Evolutionary conservation across 2,329 filamentous ascomycete species (phyloP), one percentile per base, ranked within the genome.

Genomic region (Stenocarpella maydis): DNA sequence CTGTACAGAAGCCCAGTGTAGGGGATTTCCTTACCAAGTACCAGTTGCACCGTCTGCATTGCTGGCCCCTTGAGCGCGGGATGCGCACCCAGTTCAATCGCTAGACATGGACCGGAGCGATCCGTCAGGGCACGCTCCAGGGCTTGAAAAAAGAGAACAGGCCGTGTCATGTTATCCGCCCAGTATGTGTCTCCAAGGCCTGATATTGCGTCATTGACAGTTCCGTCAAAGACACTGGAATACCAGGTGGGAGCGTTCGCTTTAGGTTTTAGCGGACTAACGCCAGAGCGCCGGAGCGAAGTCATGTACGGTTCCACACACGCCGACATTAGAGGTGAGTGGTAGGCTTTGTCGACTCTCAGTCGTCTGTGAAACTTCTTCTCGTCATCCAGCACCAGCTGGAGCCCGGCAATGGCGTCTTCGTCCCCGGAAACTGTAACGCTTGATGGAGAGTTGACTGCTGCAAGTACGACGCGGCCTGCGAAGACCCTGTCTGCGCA

Each of bases 331-430:
- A 80, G 80, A 37, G 77, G 77, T 0, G 81, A 82, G 73, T 85
- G 83, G 70, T 83, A 85, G 0, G 83, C 82, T 3, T 76, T 79
- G 63, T 82, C 80, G 21, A 83, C 80, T 5, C 76, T 77, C 8
- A 82, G 76, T 21, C 77, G 76, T 9, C 82, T 74, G 4, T 76
- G 74, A 69, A 82, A 80, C 73, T 78, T 74, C 45, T 74, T 76
- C 21, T 78, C 70, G 37, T 69, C 69, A 43, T 78, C 74, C 37
- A 80, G 72, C n/a, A 75, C 39, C 1, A 64, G 66, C 34, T 78
- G 73, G 6, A 78, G 72, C 39, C 78, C 72, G 19, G 76, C 73
- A 10, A 80, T 74, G 1, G 74, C 78, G 21, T 61, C 71, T 0
- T 70, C 67, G 31, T 77, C 74, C 1, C 76, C 76, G 0, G 74